Conservation (phyloP, 2,329 filamentous ascomycete species). For the Botrytis galanthina region DNA sequence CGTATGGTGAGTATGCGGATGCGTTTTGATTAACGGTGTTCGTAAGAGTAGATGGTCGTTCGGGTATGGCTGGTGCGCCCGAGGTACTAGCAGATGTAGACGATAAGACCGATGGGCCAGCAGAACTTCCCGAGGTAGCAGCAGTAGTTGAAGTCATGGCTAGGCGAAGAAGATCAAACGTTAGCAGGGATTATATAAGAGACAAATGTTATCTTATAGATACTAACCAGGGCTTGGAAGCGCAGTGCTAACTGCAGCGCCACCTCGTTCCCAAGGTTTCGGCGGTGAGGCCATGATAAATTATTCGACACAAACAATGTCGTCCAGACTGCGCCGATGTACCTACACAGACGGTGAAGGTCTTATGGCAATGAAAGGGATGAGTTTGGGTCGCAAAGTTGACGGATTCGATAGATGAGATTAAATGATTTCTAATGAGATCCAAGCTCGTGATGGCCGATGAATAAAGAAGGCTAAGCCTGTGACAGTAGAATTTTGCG, state of each 20-base stretch:
- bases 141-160: constrained; percentile 38
- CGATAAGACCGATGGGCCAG: constrained; percentile 45
- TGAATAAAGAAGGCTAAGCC: neutral
- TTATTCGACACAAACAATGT: constrained; percentile 18
- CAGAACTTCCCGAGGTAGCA: constrained; percentile 38
- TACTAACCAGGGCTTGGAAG: constrained; percentile 36
- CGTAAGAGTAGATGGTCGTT: constrained; percentile 74
- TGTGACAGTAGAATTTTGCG: constrained; percentile 7
- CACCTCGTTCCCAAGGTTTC: constrained; percentile 91
- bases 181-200: constrained; percentile 21
- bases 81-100: constrained; percentile 42
- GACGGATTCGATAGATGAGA: neutral
- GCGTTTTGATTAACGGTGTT: constrained; percentile 85
- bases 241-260: constrained; percentile 30
- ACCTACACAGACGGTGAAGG: neutral
- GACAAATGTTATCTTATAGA: constrained; percentile 13
- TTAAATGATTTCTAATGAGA: constrained; percentile 6
- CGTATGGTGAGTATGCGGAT: constrained; percentile 71
- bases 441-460: constrained; percentile 11
- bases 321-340: neutral
- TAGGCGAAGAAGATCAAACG: constrained; percentile 25
- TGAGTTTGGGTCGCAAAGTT: constrained; percentile 1
- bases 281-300: constrained; percentile 73
- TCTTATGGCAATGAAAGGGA: neutral
- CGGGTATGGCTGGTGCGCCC: constrained; percentile 67